Evolutionary conservation across 495 filamentous ascomycete species (phyloP), one percentile per base, ranked within the genome.

Genomic region (Glonium stellatum): DNA sequence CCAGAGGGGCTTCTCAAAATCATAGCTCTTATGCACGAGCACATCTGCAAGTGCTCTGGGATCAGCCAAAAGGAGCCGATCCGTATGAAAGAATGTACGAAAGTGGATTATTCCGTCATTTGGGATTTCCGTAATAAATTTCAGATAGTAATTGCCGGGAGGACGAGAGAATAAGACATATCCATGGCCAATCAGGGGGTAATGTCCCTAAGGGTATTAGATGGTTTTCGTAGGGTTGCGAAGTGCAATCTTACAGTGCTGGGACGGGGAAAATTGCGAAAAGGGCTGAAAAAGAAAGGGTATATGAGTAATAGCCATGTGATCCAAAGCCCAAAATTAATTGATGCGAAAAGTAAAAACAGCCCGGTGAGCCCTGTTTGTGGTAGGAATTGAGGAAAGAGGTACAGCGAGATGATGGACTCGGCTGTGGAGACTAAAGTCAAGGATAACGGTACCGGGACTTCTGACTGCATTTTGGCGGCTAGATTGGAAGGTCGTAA

Each of bases 1-100:
- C 12, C 71, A 71, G 60, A 71, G 69, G 6, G 78, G 77, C 61
- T 81, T 81, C 65, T 81, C 77, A 22, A 78, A 80, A 59, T 80
- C 78, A 57, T 80, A 80, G 8, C 76, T 61, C 22, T 73, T 70
- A 52, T 66, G 62, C 2, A 71, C 69, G 0, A 73, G 59, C 5
- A 74, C 64, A 6, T 74, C 72, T 13, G 64, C 68, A 12, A 74
- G 34, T 2, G 69, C 58, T 22, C 64, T 54, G 12, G 69, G 67
- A 21, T 44, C 48, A 12, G 70, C 67, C 18, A 70, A 22, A 1
- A 71, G 4, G 5, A 73, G 53, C 23, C 66, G 50, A 39, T 67
- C 62, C 21, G 35, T 37, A 34, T 68, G 60, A 51, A 71, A 63
- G 57, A 68, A 69, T 42, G 64, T 57, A 5, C 63, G 63, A 41